Base-by-base conservation (phyloP, 805 yeast species). In the Metschnikowia vanudenii region DNA sequence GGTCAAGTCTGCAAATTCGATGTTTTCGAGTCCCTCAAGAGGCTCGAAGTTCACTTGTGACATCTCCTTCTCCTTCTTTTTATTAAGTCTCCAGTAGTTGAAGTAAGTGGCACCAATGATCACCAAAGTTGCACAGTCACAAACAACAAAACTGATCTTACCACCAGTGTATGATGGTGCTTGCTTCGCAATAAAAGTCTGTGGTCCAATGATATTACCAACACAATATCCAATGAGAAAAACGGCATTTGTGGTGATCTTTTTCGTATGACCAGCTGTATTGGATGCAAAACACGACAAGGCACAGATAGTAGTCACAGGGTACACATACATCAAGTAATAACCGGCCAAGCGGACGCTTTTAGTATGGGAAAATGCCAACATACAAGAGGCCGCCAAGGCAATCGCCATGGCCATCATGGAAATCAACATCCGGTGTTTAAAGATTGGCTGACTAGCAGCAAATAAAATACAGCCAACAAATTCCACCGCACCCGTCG, bases 1-100 rank as follows among this genome's bases (percentile, higher is more conserved):
- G n/a, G 80, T 75, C 56, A 72, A 55, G 50, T 75, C 79, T 13
- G 74, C 71, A 57, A 73, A 74, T 47, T 71, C 77, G 31, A 57
- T 50, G 49, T 71, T 68, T 35, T 67, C 72, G 28, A 50, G 46
- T 5, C 14, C 38, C 17, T 46, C 44, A 30, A 52, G 22, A n/a
- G 42, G 39, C 36, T 41, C 41, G 20, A 41, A 44, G 22, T 45
- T 44, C 36, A 43, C 39, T 20, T 14, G 18, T 2, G 41, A 45
- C 50, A 51, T 42, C 19, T 51, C 52, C 32, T 32, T 28, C 41
- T 49, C 53, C 44, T 46, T 51, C 44, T 43, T 49, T 32, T 36
- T 32, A 34, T 51, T 51, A 31, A 38, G 48, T 26, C 49, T 42
- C 44, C 46, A 46, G 45, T 46, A 51, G 35, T 43, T 49, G 45